Evolutionary conservation across 2,329 filamentous ascomycete species (phyloP), one percentile per base, ranked within the genome.

Genomic region (Penicillium fuscoglaucum): DNA sequence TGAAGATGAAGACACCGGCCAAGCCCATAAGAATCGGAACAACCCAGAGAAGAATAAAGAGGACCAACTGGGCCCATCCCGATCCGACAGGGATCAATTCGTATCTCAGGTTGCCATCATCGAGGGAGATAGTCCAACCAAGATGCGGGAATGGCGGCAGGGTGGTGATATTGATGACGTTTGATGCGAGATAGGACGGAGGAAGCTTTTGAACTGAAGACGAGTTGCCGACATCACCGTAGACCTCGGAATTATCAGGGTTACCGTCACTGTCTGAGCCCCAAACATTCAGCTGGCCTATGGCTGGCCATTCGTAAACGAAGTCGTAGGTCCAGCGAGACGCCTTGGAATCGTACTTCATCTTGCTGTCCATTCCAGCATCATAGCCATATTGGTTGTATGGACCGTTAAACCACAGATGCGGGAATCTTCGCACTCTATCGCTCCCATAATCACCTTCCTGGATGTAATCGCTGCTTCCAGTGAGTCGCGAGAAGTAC

Each of bases 351-450:
- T 78, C 74, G 41, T 82, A 77, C 19, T 75, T 63, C 75, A 87
- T 81, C 13, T 72, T 64, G 58, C 85, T 85, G 4, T 76, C 69
- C 21, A 88, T 68, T 8, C 86, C 86, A 26, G 78, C 77, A 65
- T 89, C 86, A 66, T 82, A 88, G 15, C 86, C 86, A 66, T 83
- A 89, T 60, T 84, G 79, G 67, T 89, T 89, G 72, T 82, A 88
- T 0, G 80, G 77, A 2, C 86, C 86, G 52, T 87, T 84, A 47
- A 84, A 80, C 68, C 83, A 86, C 17, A 87, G 71, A 68, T 88
- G 85, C 2, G 86, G 86, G 68, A 84, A 86, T 40, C 83, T 79
- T 50, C 85, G 77, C 4, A 77, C 72, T 7, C 69, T 68, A 4
- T 68, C 70, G 66, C 21, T 75, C 71, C 55, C 73, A 77, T 51